Evolutionary conservation across 2,329 filamentous ascomycete species (phyloP).

Genomic region (Didymella pomorum): DNA sequence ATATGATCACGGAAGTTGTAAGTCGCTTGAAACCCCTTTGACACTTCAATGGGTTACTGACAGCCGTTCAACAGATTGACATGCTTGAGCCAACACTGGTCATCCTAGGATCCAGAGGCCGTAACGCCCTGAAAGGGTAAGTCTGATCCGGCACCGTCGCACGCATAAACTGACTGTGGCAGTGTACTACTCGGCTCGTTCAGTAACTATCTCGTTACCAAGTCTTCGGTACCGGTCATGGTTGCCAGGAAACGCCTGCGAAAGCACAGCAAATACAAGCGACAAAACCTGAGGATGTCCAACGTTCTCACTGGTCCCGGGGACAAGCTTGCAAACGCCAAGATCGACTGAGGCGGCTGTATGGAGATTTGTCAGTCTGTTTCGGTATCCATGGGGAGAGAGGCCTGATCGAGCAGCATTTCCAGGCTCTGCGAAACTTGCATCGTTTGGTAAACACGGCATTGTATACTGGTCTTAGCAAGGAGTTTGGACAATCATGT

Average conservation of each 20-base stretch:
- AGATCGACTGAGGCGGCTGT: conserved; percentile 68
- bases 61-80: conserved; percentile 70
- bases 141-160: conserved; percentile 42
- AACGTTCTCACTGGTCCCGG: conserved; percentile 81
- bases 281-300: conserved; percentile 73
- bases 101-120: conserved; percentile 88
- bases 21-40: conserved; percentile 42
- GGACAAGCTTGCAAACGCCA: conserved; percentile 73
- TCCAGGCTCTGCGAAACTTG: conserved; percentile 43
- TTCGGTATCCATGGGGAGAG: conserved; percentile 26
- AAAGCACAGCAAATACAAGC: conserved; percentile 84
- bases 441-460: conserved; percentile 40
- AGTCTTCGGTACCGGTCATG: conserved; percentile 97
- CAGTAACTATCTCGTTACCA: conserved; percentile 96
- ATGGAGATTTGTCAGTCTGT: conserved; percentile 46
- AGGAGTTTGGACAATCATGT: conserved; percentile 15
- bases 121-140: conserved; percentile 92
- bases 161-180: conserved; percentile 36
- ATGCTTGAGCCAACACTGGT: conserved; percentile 89
- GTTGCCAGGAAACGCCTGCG: conserved; percentile 89
- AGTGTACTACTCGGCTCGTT: conserved; percentile 96
- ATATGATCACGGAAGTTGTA: conserved; percentile 91
- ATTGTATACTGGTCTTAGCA: conserved; percentile 31
- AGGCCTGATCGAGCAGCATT: conserved; percentile 23
- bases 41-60: conserved; percentile 34